Percentiles rank a stretch among this genome's conserved stretches.
phyloP scores from a whole-genome alignment of 345 rosid species.

The Brassica carinata region DNA sequence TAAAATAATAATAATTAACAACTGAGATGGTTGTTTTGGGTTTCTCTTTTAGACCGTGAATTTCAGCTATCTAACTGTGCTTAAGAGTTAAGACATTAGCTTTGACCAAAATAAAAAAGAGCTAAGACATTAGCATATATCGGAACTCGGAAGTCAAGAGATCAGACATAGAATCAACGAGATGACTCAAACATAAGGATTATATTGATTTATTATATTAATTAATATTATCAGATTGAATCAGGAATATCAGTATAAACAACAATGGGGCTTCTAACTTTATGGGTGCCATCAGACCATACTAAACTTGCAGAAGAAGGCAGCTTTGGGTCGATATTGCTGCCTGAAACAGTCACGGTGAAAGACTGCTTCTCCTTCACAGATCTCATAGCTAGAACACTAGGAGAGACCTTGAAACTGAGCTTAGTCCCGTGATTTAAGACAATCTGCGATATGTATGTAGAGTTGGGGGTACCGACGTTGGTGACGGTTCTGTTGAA shows the following conservation, averaged over 20 bases:
- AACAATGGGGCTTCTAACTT: constrained; percentile 18
- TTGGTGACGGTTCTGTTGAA: constrained; percentile 62
- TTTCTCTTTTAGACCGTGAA: not conserved
- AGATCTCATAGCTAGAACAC: not conserved
- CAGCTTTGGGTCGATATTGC: not conserved
- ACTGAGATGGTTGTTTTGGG: too few species aligned
- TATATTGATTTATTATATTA: not conserved
- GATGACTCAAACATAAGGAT: not conserved
- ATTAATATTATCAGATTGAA: not conserved
- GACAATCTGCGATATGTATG: constrained; percentile 41
- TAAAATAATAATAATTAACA: too few species aligned
- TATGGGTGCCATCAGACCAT: constrained; percentile 13
- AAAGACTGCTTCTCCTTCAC: constrained; percentile 13
- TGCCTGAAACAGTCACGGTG: constrained; percentile 13
- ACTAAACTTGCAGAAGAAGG: constrained; percentile 1
- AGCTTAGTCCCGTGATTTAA: not conserved
- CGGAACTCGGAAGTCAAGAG: not conserved
- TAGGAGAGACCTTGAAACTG: not conserved
- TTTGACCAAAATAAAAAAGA: too few species aligned
- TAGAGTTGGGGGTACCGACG: constrained; percentile 46
- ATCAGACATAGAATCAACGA: not conserved
- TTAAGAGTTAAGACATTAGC: not conserved
- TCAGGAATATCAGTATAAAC: not conserved
- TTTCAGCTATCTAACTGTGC: not conserved
- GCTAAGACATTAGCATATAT: not conserved